Evolutionary conservation across 2,329 filamentous ascomycete genomes (phyloP), one percentile per base, ranked within the genome.

Genomic region (Aspergillus arachidicola): DNA sequence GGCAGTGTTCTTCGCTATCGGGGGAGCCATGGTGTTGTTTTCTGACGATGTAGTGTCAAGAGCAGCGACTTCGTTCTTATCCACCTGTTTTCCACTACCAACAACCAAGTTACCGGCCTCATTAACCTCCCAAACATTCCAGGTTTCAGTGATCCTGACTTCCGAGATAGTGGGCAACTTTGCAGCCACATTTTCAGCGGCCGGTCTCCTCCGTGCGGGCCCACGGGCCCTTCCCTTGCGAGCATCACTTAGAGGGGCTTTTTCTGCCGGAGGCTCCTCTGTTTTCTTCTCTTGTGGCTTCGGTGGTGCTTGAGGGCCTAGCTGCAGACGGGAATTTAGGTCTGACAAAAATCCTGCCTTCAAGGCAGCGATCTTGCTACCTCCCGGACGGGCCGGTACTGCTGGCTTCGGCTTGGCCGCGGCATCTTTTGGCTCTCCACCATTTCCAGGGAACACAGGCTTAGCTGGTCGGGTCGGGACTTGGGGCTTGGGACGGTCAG

Each of bases 261-360:
- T 92, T 72, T 93, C 88, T 63, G 86, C 87, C 64, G 86, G 84
- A 36, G 84, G 84, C 2, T 86, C 85, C 61, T 87, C 84, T 58
- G 88, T 84, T 16, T 83, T 80, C 46, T 84, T 81, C 67, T 94
- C 90, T 72, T 91, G 89, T 68, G 91, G 90, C 81, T 93, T 94
- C 1, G 63, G 62, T 21, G 89, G 72, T 53, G 85, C 87, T 69
- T 92, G 89, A n/a, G 94, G 94, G 1, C 95, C 95, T 41, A 96
- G 81, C 73, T 93, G 90, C 32, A 99, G 83, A 56, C 93, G 91
- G 71, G 93, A 94, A 78, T 98, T 97, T 48, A 99, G 82, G 73
- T 98, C 94, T 51, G 89, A 93, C 85, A 99, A 88, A 78, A 99
- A 98, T 3, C 92, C 93, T 43, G 92, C 92, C 78, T 96, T 93